Evolutionary conservation across 2,329 filamentous ascomycete species (phyloP), one percentile per base, ranked within the genome.

Genomic region (Venturia aucupariae): DNA sequence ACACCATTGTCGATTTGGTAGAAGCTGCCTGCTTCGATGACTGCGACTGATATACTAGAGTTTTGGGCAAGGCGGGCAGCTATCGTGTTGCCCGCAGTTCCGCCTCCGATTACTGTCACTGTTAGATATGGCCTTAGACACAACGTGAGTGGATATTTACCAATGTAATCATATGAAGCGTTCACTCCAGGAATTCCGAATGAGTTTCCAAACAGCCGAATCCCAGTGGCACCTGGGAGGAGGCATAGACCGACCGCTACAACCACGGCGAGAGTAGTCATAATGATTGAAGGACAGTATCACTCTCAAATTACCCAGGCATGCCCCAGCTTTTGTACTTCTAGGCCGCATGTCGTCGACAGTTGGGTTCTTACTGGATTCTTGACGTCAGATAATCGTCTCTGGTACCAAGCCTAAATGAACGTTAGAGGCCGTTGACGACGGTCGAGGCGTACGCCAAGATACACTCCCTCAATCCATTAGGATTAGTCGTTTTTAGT

Each of bases 11-110:
- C 48, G 24, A 55, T 55, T 35, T 55, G 48, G 17, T 55, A 55
- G 48, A 55, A 55, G 27, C 48, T 17, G 19, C 60, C 60, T 27
- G 60, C 60, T 48, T 62, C 60, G 6, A 62, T 27, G 11, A 62
- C 42, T 27, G 41, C 60, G 30, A 62, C 60, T 13, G 38, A 46
- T 15, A 44, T 44, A 35, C 41, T 32, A 4, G 60, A 24, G 13
- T 55, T 55, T 30, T 62, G 39, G n/a, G 38, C 41, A 27, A 62
- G 60, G 17, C 60, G 39, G 19, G 44, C 41, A 48, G 38, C 60
- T 7, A 62, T 48, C 3, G 38, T 46, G 17, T 62, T 62, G 38
- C 60, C 60, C 10, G 60, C 60, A 13, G 60, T 62, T 27, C 60
- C 60, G n/a, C 41, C 60, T 22, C 60, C 60, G 38, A 62, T 48